Evolutionary conservation across 345 rosid species (phyloP), one percentile per base, ranked within the genome.

Genomic region (Kernera saxatilis): DNA sequence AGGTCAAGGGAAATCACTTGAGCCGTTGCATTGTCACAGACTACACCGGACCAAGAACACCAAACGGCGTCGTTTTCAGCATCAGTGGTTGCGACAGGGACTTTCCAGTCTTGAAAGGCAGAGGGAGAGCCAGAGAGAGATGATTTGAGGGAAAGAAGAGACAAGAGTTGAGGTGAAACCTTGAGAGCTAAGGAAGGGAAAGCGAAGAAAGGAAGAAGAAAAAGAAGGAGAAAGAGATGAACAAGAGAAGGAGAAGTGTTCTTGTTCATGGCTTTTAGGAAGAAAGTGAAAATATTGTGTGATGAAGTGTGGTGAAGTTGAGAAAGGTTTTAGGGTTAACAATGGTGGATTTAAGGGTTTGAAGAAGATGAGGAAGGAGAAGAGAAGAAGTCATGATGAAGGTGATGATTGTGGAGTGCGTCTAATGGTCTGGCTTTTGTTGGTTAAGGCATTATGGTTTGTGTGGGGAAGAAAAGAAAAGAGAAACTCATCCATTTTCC

Each of bases 21-120:
- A 76, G 84, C 25, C 3, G 92, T 81, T 5, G 76, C 81, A 55
- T 83, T 79, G 57, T 82, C 80, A 51, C 99, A 95, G 30, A 81
- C 60, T 40, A 95, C 54, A 8, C 98, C 98, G 0, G 96, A 84
- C 99, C 99, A 95, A 8, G 92, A 79, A 64, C 99, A 92, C 97
- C 97, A 88, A 69, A 77, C 78, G 2, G 84, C 80, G 26, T 62
- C 76, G 74, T 26, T 68, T 17, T 80, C 78, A 39, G 19, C 58
- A 59, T 45, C 43, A 3, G 82, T 65, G 37, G 50, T 18, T 44
- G 18, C 17, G 4, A 40, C 45, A 68, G 91, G 65, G 64, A 77
- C 39, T 48, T 84, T 82, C 99, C 99, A 95, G 68, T 86, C 97
- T 13, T 66, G 75, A 76, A 95, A 85, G 10, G 88, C 79, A 27